Evolutionary conservation across 1,284 basidiomycete species (phyloP).

Genomic region (Salmacisia buchloeana): DNA sequence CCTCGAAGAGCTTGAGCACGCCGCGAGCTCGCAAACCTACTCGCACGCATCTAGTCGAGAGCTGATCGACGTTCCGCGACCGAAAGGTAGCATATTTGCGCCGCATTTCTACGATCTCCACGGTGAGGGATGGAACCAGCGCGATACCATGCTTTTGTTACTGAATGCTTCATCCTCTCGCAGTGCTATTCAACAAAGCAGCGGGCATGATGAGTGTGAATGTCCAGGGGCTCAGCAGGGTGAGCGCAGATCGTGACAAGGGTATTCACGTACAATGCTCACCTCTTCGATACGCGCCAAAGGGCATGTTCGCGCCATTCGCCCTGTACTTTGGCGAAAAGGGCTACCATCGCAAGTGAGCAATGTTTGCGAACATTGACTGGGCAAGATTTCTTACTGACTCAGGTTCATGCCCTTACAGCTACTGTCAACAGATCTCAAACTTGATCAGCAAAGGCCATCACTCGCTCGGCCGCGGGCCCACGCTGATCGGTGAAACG

Average conservation of each 20-base stretch:
- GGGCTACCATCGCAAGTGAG: conserved; percentile 14
- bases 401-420: not conserved
- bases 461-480: conserved; percentile 33
- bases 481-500: conserved; percentile 42
- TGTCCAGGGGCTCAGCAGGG: conserved; percentile 40
- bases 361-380: not conserved
- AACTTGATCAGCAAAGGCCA: conserved; percentile 22
- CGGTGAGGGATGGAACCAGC: not conserved
- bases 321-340: conserved; percentile 40
- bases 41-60: conserved; percentile 10
- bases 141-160: not conserved
- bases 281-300: not conserved
- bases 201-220: conserved; percentile 41
- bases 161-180: not conserved
- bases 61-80: conserved; percentile 29
- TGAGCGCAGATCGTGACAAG: not conserved
- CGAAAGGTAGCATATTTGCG: conserved; percentile 32
- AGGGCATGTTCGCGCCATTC: conserved; percentile 35
- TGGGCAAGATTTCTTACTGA: conserved; percentile 27
- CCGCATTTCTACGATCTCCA: conserved; percentile 50
- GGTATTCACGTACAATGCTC: not conserved
- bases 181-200: conserved; percentile 42
- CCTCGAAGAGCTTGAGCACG: conserved; percentile 14
- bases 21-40: conserved; percentile 25
- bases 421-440: conserved; percentile 26